Base-by-base conservation (phyloP, 2,329 filamentous ascomycete genomes). In the Penicillium frequentans region DNA sequence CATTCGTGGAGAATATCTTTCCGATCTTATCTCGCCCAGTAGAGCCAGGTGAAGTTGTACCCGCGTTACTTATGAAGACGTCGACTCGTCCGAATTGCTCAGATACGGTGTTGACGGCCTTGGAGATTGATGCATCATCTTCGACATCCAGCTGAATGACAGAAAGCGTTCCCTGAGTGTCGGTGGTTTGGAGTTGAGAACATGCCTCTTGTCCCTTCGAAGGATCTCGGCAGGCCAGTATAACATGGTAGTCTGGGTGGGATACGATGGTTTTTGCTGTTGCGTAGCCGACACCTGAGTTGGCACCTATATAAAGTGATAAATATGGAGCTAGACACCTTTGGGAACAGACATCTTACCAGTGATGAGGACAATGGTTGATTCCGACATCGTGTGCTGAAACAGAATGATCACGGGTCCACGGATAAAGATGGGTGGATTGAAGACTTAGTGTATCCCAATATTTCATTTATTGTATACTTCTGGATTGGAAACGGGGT, bases 121-220 rank as follows among this genome's bases (percentile, higher is more conserved):
- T 19, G 2, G 50, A 13, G 14, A 77, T 75, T 6, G 73, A 73
- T 1, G 54, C 48, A 31, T 75, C 70, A 47, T 65, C 50, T 14
- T 67, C 68, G 10, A 73, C 66, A 55, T 77, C 74, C 2, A 77
- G 64, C 21, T 75, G 62, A 5, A 77, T n/a, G 5, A 70, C 44
- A 35, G 70, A 71, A 8, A 75, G 52, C 1, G 66, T 68, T 49
- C 72, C 72, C 3, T 68, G 62, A 2, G 67, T 63, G 1, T 51
- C 21, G 42, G 26, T 8, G 31, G 26, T 24, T 54, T 58, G 23
- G 27, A 64, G 49, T 14, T 61, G 43, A 5, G 46, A 49, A 4
- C 56, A 42, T 21, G 64, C 62, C 23, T 53, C 24, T 43, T 61
- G 19, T 19, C 56, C 62, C 24, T 61, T 62, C 5, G 16, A 1